Evolutionary conservation across 2,329 filamentous ascomycete species (phyloP), one percentile per base, ranked within the genome.

Genomic region (Sporothrix curviconia): DNA sequence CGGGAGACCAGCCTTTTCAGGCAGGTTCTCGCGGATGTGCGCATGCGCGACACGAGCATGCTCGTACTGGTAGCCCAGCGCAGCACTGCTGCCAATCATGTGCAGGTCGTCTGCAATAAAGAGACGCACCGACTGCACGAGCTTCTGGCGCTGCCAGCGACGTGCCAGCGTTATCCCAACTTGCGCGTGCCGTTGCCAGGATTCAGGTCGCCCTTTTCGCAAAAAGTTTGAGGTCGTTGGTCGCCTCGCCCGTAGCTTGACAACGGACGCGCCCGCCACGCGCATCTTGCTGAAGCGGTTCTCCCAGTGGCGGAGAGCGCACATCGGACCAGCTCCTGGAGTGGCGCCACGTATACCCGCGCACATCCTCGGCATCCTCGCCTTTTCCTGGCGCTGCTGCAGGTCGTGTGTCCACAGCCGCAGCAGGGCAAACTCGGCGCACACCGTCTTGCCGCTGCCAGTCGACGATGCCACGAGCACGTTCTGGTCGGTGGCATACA

Each of bases 31-130:
- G 59, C 90, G 87, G 69, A 99, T 96, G 62, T 94, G 94, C 69
- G 96, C 88, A 97, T 96, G 54, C 94, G 87, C 61, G 94, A 96
- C n/a, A 99, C 89, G 54, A 99, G 86, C 54, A 94, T 89, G n/a
- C 76, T 99, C 94, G 71, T 99, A 99, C 30, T 95, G 81, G 69
- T 92, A 95, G 30, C 94, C 95, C 62, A 84, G 81, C 53, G 86
- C 83, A 14, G 90, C 91, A 59, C 91, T 92, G n/a, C 91, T 92
- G 59, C 92, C 94, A 30, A 99, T 79, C 76, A 97, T 86, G 69
- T 99, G 94, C 56, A 99, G 78, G 69, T 97, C 92, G 70, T 99
- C 95, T 1, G 92, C 92, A 64, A 99, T 92, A 69, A 99, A 91
- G 0, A 99, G 78, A 65, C 91, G 84, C 19, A 97, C 88, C 3